Percentiles rank a stretch among this genome's conserved stretches.
phyloP scores from a whole-genome alignment of 1,139 yeast species.

The Suhomyces taliae region DNA sequence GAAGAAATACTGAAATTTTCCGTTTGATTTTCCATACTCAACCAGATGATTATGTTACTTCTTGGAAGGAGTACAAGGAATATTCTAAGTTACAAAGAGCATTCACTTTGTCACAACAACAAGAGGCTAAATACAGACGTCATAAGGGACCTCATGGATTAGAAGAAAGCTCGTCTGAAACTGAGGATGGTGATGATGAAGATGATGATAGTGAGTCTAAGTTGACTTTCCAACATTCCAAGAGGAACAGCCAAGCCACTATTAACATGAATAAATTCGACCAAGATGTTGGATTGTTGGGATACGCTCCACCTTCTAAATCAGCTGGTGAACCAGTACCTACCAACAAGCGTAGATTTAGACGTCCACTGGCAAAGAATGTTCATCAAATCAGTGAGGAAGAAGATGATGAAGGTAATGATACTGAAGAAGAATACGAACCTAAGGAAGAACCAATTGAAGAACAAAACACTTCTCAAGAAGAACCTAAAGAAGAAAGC shows the following conservation, averaged over 20 bases:
- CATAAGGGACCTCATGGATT: slow-evolving; percentile 12
- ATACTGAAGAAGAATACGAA: slow-evolving; percentile 8
- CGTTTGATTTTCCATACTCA: slow-evolving; percentile 89
- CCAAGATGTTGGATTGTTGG: slow-evolving; percentile 39
- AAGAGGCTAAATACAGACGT: slow-evolving; percentile 34
- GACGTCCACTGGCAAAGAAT: slow-evolving; percentile 9
- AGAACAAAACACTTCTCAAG: slow-evolving; percentile 4
- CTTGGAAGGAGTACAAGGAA: slow-evolving; percentile 88
- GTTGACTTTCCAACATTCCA: background rate
- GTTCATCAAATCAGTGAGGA: slow-evolving; percentile 7
- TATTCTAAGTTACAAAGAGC: slow-evolving; percentile 58
- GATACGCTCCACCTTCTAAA: slow-evolving; percentile 35
- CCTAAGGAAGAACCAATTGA: slow-evolving; percentile 4
- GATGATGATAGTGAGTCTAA: slow-evolving; percentile 11
- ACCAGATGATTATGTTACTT: slow-evolving; percentile 84
- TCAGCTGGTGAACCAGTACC: slow-evolving; percentile 3
- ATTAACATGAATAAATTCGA: slow-evolving; percentile 27
- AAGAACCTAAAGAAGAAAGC: slow-evolving; percentile 1
- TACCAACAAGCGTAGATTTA: slow-evolving; percentile 11
- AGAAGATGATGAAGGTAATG: slow-evolving; percentile 8
- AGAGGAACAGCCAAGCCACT: slow-evolving; percentile 25
- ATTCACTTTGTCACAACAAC: slow-evolving; percentile 51
- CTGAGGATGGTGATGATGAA: slow-evolving; percentile 18
- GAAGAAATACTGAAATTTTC: slow-evolving; percentile 78
- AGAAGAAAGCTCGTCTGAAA: slow-evolving; percentile 14